phyloP scores from a whole-genome alignment of 352 stramenopile species.

The Elongisporangium senticosum region DNA sequence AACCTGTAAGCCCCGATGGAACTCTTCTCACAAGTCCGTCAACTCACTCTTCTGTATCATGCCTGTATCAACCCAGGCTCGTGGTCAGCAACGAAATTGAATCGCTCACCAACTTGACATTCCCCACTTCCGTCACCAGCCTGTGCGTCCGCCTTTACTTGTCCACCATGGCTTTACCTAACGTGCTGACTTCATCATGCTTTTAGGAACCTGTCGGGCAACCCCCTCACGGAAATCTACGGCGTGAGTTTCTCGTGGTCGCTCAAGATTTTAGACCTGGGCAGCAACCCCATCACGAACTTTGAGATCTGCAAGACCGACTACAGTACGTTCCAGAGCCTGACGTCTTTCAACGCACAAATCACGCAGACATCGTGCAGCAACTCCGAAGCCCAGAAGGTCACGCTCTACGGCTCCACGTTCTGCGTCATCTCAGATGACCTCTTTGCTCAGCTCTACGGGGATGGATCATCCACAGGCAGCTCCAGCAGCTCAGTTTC shows the following conservation, averaged over 20 bases:
- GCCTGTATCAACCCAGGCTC: slow-evolving; percentile 10
- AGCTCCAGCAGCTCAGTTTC: slow-evolving; percentile 11
- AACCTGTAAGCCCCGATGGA: slow-evolving; percentile 23
- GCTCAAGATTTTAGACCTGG: slow-evolving; percentile 45
- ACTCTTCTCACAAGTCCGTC: background rate
- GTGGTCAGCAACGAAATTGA: slow-evolving; percentile 37
- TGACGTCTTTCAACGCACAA: slow-evolving; percentile 34
- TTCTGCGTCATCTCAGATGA: slow-evolving; percentile 68
- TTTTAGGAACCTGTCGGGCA: slow-evolving; percentile 44
- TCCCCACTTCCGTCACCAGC: slow-evolving; percentile 37
- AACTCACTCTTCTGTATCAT: slow-evolving; percentile 1
- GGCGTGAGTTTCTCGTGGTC: slow-evolving; percentile 52
- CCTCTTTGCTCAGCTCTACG: slow-evolving; percentile 47
- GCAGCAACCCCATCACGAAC: slow-evolving; percentile 38
- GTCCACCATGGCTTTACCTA: background rate
- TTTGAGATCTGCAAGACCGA: slow-evolving; percentile 68
- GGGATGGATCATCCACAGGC: background rate
- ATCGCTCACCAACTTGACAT: slow-evolving; percentile 41
- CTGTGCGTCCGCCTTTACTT: slow-evolving; percentile 11
- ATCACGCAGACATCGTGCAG: slow-evolving; percentile 36
- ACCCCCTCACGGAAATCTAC: slow-evolving; percentile 45
- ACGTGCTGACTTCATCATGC: background rate
- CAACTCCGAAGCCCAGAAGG: slow-evolving; percentile 37
- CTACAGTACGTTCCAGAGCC: slow-evolving; percentile 42
- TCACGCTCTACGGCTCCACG: slow-evolving; percentile 22